Evolutionary conservation across 2,329 filamentous ascomycete genomes (phyloP), one percentile per base, ranked within the genome.

Genomic region (Aciculosporium take): DNA sequence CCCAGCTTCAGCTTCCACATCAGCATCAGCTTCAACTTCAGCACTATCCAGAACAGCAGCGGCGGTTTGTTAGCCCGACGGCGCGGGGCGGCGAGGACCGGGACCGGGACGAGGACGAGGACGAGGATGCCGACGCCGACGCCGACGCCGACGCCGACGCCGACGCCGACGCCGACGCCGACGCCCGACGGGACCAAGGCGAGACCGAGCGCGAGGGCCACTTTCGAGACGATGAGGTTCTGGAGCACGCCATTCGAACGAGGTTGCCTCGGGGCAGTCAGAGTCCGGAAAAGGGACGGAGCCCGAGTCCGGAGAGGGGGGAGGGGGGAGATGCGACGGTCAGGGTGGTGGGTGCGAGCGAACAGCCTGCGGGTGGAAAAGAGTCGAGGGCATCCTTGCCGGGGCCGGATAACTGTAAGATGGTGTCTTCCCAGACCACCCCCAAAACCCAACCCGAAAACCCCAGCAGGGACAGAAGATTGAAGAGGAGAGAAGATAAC

Each of bases 201-300:
- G 27, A 29, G 3, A 6, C 13, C n/a, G 28, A 30, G 7, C 5
- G 7, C 7, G 28, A 30, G 13, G 28, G 28, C 28, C 13, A 30
- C 28, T 2, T 15, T 9, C 29, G 55, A 58, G 55, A 56, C 24
- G 56, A 59, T n/a, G 56, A 61, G 20, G 57, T 73, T 1, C 58
- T 76, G 30, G 64, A 67, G 46, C 62, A 63, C 39, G 73, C 73
- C 7, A 72, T 72, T 40, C 64, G 67, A 44, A 76, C 72, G 33
- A 66, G 68, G 48, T 52, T 77, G 41, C 73, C 73, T 0, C 62
- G 62, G n/a, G 71, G 71, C 1, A 75, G 71, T 50, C 51, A 68
- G 48, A 75, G 71, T 46, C 73, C 73, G 1, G 69, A 71, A 35
- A 74, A 72, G 57, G 63, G 65, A 32, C 56, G 57, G 43, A 62